phyloP scores from a whole-genome alignment of 768 basidiomycete genomes.

The Phlegmacium glaucopus region DNA sequence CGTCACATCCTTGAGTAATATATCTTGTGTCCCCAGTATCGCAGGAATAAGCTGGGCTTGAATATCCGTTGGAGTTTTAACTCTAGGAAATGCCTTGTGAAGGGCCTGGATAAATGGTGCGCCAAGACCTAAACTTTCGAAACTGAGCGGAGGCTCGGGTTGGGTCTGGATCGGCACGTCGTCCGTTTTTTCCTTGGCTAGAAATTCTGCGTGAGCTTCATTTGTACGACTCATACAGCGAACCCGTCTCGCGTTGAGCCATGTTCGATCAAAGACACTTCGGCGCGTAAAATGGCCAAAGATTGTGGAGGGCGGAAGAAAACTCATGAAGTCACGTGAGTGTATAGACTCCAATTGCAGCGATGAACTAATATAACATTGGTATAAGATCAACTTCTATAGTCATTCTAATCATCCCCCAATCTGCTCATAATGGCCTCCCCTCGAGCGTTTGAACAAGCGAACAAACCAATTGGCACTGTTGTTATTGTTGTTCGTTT shows the following conservation, averaged over 20 bases:
- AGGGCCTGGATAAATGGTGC: slow-evolving; percentile 46
- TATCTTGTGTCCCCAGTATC: slow-evolving; percentile 51
- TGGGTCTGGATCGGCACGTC: not conserved
- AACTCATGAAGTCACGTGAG: slow-evolving; percentile 23
- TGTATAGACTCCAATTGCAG: not conserved
- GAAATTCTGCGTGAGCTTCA: slow-evolving; percentile 8
- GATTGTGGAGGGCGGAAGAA: slow-evolving; percentile 16
- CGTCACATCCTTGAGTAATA: slow-evolving; percentile 67
- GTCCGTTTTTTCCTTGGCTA: slow-evolving; percentile 4
- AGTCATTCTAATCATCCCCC: slow-evolving; percentile 28
- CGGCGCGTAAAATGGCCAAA: slow-evolving; percentile 3
- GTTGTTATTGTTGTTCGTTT: not conserved
- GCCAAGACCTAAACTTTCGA: slow-evolving; percentile 53
- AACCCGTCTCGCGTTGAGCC: not conserved
- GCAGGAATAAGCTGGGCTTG: slow-evolving; percentile 64
- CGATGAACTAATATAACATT: too few species aligned
- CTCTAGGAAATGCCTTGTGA: slow-evolving; percentile 56
- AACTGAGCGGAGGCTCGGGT: slow-evolving; percentile 18
- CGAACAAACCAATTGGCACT: slow-evolving; percentile 42
- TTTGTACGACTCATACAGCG: slow-evolving; percentile 14
- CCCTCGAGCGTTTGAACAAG: slow-evolving; percentile 36
- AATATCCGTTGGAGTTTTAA: slow-evolving; percentile 53
- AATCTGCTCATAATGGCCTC: slow-evolving; percentile 43
- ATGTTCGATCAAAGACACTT: slow-evolving; percentile 2
- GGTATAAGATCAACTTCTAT: too few species aligned